Conservation (phyloP, 1,139 yeast species). For the Candida sanyaensis region DNA sequence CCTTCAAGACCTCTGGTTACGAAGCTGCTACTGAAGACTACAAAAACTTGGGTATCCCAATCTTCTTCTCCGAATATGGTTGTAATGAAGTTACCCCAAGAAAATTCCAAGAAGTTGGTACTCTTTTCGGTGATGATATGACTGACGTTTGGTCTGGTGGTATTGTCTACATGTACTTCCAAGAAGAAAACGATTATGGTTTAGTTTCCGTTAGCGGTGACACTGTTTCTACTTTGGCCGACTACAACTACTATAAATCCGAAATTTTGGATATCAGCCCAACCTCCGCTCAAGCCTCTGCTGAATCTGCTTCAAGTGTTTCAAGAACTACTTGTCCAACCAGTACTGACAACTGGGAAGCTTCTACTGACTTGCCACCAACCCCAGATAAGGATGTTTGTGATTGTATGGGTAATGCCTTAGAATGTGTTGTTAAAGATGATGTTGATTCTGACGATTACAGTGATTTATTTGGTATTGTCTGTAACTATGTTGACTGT, state of each 20-base stretch:
- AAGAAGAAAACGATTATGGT: constrained; percentile 81
- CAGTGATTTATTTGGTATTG: constrained; percentile 51
- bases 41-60: constrained; percentile 70
- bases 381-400: constrained; percentile 65
- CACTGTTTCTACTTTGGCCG: constrained; percentile 41
- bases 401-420: constrained; percentile 52
- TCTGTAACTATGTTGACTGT: constrained; percentile 53
- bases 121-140: constrained; percentile 63
- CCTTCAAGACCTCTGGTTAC: constrained; percentile 71
- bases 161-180: constrained; percentile 84
- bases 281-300: constrained; percentile 31
- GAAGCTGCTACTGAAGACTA: constrained; percentile 71
- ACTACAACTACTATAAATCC: constrained; percentile 55
- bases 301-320: constrained; percentile 22
- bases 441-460: constrained; percentile 50
- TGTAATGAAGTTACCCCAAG: constrained; percentile 73
- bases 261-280: constrained; percentile 58
- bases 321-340: constrained; percentile 53
- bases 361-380: constrained; percentile 62
- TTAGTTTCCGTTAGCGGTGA: constrained; percentile 57
- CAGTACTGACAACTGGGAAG: constrained; percentile 51
- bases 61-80: constrained; percentile 91
- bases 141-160: constrained; percentile 91
- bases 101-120: constrained; percentile 68
- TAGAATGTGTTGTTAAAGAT: constrained; percentile 51